phyloP scores from a whole-genome alignment of 208 protist species.

The Trypanosoma scelopori region DNA sequence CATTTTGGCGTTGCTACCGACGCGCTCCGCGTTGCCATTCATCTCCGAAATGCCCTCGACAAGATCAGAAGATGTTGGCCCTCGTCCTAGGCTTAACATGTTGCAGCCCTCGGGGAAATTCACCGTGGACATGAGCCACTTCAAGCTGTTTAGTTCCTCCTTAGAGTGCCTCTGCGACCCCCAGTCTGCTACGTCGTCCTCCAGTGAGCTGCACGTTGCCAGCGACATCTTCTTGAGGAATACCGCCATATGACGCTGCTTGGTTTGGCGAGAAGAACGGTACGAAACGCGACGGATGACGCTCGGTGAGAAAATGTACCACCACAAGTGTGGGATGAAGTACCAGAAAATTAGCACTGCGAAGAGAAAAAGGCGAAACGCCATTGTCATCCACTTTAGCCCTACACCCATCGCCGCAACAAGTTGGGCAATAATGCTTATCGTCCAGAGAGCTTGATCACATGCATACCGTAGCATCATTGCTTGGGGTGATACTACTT shows the following conservation, averaged over 20 bases:
- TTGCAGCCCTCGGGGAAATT: no score
- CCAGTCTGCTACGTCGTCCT: neutral
- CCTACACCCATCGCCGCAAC: conserved; percentile 79
- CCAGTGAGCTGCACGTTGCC: neutral
- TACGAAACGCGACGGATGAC: conserved; percentile 83
- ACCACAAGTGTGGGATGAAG: conserved; percentile 66
- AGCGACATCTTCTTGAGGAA: conserved; percentile 29
- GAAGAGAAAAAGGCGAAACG: conserved; percentile 57
- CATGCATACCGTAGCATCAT: conserved; percentile 48
- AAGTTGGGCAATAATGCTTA: conserved; percentile 44
- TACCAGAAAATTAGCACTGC: conserved; percentile 50
- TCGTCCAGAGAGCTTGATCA: conserved; percentile 69
- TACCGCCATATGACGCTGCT: conserved; percentile 52
- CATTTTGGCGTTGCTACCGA: no score
- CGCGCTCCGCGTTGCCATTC: no score
- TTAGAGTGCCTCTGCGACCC: neutral
- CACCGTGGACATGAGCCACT: no score
- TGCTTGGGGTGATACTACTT: neutral
- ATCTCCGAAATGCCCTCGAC: no score
- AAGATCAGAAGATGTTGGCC: no score
- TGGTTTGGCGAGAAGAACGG: conserved; percentile 58
- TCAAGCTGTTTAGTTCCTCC: no score
- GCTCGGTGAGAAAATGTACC: conserved; percentile 71
- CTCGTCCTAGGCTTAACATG: no score
- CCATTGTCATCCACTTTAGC: conserved; percentile 77